These are phyloP conservation scores for Abrus precatorius DNA, from an alignment of 306 rosid species.

Conservation along the genomic window DNA sequence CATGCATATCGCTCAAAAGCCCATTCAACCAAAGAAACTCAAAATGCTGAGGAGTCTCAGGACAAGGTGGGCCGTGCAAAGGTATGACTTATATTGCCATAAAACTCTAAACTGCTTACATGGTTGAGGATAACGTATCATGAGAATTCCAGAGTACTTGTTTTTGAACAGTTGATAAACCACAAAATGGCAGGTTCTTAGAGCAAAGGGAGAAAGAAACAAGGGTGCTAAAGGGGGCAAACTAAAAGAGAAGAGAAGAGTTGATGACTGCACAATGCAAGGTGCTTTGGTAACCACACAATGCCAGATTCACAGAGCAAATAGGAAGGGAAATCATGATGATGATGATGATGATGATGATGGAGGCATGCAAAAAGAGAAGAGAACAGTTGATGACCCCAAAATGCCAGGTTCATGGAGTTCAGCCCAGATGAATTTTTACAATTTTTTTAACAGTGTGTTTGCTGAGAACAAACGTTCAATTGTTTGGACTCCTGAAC, in stretches of 20 bases:
- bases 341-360: neutral
- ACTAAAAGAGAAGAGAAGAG: neutral
- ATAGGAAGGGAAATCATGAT: neutral
- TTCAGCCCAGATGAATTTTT: neutral
- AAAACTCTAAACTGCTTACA: neutral
- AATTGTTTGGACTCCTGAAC: slow-evolving; percentile 53
- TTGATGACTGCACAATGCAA: neutral
- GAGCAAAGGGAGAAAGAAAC: neutral
- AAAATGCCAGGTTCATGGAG: neutral
- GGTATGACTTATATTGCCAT: neutral
- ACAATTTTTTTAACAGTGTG: neutral
- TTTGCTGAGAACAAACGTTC: slow-evolving; percentile 28
- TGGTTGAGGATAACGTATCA: neutral
- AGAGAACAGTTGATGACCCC: slow-evolving; percentile 1
- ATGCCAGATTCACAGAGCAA: neutral
- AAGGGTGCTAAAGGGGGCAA: neutral
- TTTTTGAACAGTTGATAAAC: neutral
- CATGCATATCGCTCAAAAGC: slow-evolving; percentile 42
- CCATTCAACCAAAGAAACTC: neutral
- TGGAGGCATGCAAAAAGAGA: neutral
- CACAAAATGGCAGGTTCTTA: neutral
- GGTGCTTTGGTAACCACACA: neutral
- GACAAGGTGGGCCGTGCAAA: neutral
- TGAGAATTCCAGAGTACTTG: neutral
- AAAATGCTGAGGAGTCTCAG: neutral